phyloP scores from a whole-genome alignment of 306 rosid genomes.

The Acacia crassicarpa region DNA sequence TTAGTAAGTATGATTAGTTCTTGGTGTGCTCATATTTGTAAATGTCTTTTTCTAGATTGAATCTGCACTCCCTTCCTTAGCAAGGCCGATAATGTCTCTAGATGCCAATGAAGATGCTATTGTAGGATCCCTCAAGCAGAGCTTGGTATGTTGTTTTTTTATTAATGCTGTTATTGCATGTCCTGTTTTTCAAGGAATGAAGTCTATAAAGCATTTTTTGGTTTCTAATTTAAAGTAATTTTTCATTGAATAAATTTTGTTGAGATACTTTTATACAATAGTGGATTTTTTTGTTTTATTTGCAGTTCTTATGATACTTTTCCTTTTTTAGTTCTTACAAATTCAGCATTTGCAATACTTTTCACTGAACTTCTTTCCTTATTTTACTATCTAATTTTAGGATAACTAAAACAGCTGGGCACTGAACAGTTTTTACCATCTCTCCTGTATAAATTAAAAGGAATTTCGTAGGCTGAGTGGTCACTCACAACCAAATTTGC shows the following conservation, averaged over 20 bases:
- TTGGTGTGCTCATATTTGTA: neutral
- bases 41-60: slow-evolving; percentile 64
- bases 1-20: neutral
- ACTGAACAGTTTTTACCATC: neutral
- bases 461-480: slow-evolving; percentile 4
- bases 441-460: neutral
- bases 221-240: slow-evolving; percentile 1
- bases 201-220: slow-evolving; percentile 8
- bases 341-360: neutral
- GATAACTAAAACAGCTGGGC: neutral
- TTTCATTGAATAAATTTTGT: neutral
- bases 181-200: slow-evolving; percentile 15
- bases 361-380: neutral
- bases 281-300: neutral
- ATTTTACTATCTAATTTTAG: neutral
- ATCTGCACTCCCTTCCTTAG: slow-evolving; percentile 92
- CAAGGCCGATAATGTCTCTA: slow-evolving; percentile 97
- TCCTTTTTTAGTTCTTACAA: neutral
- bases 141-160: slow-evolving; percentile 67
- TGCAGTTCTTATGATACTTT: neutral
- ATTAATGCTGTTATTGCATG: slow-evolving; percentile 21
- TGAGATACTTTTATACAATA: neutral
- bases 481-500: neutral
- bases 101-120: slow-evolving; percentile 99
- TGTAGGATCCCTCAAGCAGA: slow-evolving; percentile 88